Evolutionary conservation across 768 basidiomycete genomes (phyloP).

Genomic region (Phanerodontia chrysosporium): DNA sequence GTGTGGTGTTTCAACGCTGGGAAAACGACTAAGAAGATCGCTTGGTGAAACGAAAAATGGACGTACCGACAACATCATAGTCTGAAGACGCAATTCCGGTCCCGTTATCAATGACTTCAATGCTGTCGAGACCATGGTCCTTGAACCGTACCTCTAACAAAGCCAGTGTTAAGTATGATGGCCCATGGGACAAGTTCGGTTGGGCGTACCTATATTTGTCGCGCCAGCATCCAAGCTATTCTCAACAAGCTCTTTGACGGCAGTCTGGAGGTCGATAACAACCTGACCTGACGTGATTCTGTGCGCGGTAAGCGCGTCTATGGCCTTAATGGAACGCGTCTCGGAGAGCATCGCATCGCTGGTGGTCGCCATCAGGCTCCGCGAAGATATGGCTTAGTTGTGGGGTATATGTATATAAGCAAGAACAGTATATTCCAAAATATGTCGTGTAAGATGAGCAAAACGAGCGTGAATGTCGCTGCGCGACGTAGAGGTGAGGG

Average conservation of each 20-base stretch:
- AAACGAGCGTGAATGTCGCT: background rate
- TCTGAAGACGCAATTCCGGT: conserved; percentile 76
- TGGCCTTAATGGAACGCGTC: conserved; percentile 42
- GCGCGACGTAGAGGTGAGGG: background rate
- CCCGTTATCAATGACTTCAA: conserved; percentile 94
- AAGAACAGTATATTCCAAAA: background rate
- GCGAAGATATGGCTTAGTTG: background rate
- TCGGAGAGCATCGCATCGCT: background rate
- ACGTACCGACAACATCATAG: conserved; percentile 73
- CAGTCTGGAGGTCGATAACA: conserved; percentile 87
- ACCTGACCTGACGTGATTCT: conserved; percentile 93
- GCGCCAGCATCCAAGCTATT: conserved; percentile 94
- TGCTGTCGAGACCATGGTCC: conserved; percentile 72
- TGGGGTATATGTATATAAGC: background rate
- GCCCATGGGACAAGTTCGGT: too few relatives aligned
- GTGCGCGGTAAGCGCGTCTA: conserved; percentile 78
- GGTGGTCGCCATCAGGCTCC: background rate
- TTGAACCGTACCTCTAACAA: conserved; percentile 84
- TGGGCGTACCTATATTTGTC: conserved; percentile 77
- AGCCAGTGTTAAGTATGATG: too few relatives aligned
- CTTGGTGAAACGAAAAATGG: background rate
- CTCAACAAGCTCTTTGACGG: conserved; percentile 94
- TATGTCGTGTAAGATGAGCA: background rate
- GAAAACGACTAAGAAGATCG: background rate
- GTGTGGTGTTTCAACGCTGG: conserved; percentile 89